Percentiles rank a stretch among this genome's conserved stretches.
These are phyloP conservation scores for Yamadazyma conglobata DNA, from an alignment of 1,139 yeast species.

Conservation along the genomic window DNA sequence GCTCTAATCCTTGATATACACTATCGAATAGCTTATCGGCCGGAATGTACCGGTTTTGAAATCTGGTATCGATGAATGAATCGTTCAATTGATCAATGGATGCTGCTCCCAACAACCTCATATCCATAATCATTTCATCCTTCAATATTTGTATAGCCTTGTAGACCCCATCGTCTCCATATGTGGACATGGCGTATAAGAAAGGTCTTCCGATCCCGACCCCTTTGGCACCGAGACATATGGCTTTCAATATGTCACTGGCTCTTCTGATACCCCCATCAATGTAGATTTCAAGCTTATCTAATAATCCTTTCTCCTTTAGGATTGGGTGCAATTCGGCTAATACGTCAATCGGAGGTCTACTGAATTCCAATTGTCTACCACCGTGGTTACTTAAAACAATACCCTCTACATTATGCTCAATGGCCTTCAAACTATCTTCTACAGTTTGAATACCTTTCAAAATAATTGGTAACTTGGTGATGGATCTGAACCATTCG, in stretches of 20 bases:
- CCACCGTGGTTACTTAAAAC: slow-evolving; percentile 75
- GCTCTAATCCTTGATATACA: slow-evolving; percentile 38
- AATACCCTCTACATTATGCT: slow-evolving; percentile 60
- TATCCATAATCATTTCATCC: slow-evolving; percentile 81
- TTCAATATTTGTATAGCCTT: slow-evolving; percentile 74
- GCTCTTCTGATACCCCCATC: slow-evolving; percentile 74
- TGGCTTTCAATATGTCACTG: slow-evolving; percentile 62
- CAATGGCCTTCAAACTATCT: slow-evolving; percentile 63
- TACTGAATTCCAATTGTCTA: slow-evolving; percentile 64
- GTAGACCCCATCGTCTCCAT: slow-evolving; percentile 76
- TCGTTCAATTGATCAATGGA: slow-evolving; percentile 61
- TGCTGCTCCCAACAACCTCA: slow-evolving; percentile 82
- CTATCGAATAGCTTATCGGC: slow-evolving; percentile 35
- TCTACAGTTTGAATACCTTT: slow-evolving; percentile 73
- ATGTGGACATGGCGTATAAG: slow-evolving; percentile 66
- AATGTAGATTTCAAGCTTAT: slow-evolving; percentile 51
- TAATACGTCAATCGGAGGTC: slow-evolving; percentile 65
- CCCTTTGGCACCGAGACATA: slow-evolving; percentile 68
- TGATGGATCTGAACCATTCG: slow-evolving; percentile 52
- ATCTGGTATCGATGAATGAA: slow-evolving; percentile 29
- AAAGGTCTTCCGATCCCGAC: slow-evolving; percentile 76
- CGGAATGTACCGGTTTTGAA: slow-evolving; percentile 19
- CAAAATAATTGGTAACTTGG: slow-evolving; percentile 63
- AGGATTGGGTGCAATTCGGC: slow-evolving; percentile 60
- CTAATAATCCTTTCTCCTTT: slow-evolving; percentile 39